These are phyloP conservation scores for Russula abietina DNA, from an alignment of 768 basidiomycete species.

Conservation along the genomic window DNA sequence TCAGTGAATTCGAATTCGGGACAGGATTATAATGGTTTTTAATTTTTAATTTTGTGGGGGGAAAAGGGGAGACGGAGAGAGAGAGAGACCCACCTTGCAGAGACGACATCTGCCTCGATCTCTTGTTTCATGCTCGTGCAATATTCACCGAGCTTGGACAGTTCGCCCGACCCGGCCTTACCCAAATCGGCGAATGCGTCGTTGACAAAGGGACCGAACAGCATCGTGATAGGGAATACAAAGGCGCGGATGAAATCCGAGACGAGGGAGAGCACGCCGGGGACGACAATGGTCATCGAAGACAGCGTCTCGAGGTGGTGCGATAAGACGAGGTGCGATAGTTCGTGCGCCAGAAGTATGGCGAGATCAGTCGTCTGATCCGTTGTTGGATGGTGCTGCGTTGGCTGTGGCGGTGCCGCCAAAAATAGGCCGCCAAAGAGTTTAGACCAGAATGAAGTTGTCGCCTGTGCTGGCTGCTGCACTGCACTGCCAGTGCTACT, in stretches of 20 bases:
- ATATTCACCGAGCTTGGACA: conserved; percentile 61
- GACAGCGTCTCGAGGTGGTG: conserved; percentile 93
- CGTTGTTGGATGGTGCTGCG: conserved; percentile 45
- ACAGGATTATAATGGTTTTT: background rate
- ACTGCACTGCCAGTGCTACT: background rate
- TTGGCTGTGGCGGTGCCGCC: conserved; percentile 32
- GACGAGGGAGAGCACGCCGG: conserved; percentile 68
- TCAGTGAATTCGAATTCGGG: conserved; percentile 8
- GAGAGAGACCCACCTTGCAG: conserved; percentile 53
- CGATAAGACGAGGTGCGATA: conserved; percentile 83
- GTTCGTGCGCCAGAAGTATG: conserved; percentile 87
- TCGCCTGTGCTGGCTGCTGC: conserved; percentile 8
- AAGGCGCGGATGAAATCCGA: conserved; percentile 73
- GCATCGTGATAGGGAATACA: conserved; percentile 83
- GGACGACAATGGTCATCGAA: conserved; percentile 73
- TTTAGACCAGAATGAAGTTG: conserved; percentile 42
- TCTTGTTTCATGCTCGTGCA: conserved; percentile 83
- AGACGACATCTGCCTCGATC: conserved; percentile 88
- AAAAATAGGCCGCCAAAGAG: conserved; percentile 44
- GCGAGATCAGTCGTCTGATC: conserved; percentile 88
- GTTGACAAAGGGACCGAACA: conserved; percentile 92
- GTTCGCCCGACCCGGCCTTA: conserved; percentile 68
- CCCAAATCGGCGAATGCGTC: conserved; percentile 84
- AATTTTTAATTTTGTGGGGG: background rate
- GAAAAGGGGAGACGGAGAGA: background rate